Evolutionary conservation across 2,329 filamentous ascomycete genomes (phyloP), one percentile per base, ranked within the genome.

Genomic region (Colletotrichum euphorbiae): DNA sequence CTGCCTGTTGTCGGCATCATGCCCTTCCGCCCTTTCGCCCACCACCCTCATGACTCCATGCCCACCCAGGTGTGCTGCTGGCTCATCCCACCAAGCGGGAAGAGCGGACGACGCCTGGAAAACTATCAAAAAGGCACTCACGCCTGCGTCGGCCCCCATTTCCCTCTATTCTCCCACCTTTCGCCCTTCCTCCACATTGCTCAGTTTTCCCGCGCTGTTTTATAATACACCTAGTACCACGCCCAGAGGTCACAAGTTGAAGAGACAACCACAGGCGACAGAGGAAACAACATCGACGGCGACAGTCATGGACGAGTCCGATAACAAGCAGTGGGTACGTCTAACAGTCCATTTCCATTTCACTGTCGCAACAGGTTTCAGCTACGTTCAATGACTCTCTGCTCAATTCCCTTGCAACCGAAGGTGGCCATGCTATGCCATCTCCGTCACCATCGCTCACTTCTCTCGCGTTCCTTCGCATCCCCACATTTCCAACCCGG

Each of bases 241-340:
- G 46, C 46, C 21, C 19, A 50, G 8, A 50, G 13, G 9, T n/a
- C 8, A 51, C 48, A 7, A 36, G 13, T 52, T 28, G 48, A 33
- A 31, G 33, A 31, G 24, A 28, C 24, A 9, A 52, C 28, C 48
- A 6, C 15, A 28, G 31, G 46, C 13, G 24, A 54, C 51, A 24
- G 51, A 31, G n/a, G 19, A 45, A 59, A 7, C 31, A 45, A 45
- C 19, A 17, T 48, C 19, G 9, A 58, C 38, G 31, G 43, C 60
- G 28, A 36, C 36, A 55, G 21, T 58, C 52, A 56, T 58, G 71
- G 74, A 75, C 62, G 71, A 74, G 13, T 62, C 66, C 71, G 72
- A 75, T 64, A 82, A 85, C 74, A 86, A 86, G 76, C 78, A 83
- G 71, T 85, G 83, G 83, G 83, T 85, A 77, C 74, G 80, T 77